Percentiles rank a stretch among this genome's conserved stretches.
phyloP scores from a whole-genome alignment of 345 rosid species.

The Hibiscus trionum region DNA sequence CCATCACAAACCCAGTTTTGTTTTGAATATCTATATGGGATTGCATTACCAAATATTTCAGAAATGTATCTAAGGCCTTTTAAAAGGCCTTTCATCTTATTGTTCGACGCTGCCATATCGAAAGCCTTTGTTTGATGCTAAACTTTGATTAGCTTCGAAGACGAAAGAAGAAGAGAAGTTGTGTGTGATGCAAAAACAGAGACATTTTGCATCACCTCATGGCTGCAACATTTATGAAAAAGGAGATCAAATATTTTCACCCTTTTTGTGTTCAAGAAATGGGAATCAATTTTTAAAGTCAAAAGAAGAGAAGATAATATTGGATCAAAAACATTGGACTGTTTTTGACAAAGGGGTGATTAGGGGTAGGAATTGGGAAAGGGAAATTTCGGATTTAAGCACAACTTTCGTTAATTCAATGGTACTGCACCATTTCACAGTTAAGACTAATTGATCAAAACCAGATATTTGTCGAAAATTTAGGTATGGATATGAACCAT shows the following conservation, averaged over 20 bases:
- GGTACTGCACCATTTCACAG: constrained; percentile 18
- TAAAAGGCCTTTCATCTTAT: constrained; percentile 71
- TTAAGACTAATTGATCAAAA: constrained; percentile 9
- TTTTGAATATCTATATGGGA: neutral
- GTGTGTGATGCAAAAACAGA: neutral
- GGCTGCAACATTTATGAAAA: neutral
- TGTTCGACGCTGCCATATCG: constrained; percentile 48
- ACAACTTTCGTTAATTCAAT: constrained; percentile 28
- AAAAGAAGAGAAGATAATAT: constrained; percentile 7
- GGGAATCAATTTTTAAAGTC: constrained; percentile 3
- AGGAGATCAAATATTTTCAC: neutral
- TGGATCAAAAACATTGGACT: constrained; percentile 26
- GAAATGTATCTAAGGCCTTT: constrained; percentile 72
- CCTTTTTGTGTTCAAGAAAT: neutral
- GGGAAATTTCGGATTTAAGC: constrained; percentile 23
- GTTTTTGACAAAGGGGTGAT: constrained; percentile 23
- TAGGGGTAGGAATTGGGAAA: constrained; percentile 11
- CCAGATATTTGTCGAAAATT: constrained; percentile 25
- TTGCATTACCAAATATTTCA: constrained; percentile 55
- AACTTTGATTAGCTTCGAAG: neutral
- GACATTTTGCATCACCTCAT: neutral
- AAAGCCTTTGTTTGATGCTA: neutral
- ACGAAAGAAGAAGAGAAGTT: neutral
- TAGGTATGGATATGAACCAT: constrained; percentile 11
- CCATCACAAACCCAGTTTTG: neutral